These are phyloP conservation scores for Hypomontagnella monticulosa DNA, from an alignment of 495 filamentous ascomycete species.

Conservation along the genomic window DNA sequence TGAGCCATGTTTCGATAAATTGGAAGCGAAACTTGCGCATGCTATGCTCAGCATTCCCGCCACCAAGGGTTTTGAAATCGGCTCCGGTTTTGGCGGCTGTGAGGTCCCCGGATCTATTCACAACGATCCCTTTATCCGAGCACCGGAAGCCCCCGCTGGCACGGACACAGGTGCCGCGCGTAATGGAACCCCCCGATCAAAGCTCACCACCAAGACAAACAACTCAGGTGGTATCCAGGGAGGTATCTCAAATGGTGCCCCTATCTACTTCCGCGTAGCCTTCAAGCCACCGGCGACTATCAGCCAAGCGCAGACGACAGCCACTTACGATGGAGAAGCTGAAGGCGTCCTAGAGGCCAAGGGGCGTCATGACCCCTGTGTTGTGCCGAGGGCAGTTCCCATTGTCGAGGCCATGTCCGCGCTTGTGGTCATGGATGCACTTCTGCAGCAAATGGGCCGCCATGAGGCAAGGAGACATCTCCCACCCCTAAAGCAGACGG, in stretches of 20 bases:
- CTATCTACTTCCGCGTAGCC: conserved; percentile 92
- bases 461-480: conserved; percentile 60
- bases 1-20: conserved; percentile 95
- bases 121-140: conserved; percentile 85
- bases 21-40: conserved; percentile 92
- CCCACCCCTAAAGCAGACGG: conserved; percentile 37
- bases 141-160: conserved; percentile 54
- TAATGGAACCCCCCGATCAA: conserved; percentile 54
- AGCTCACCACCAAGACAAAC: conserved; percentile 90
- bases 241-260: conserved; percentile 93
- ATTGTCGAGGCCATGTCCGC: conserved; percentile 98
- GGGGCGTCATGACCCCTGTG: conserved; percentile 95
- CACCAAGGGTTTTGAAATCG: conserved; percentile 96
- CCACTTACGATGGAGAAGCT: conserved; percentile 74
- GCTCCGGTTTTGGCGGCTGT: conserved; percentile 90
- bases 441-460: conserved; percentile 84
- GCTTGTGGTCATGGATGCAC: conserved; percentile 89
- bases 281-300: conserved; percentile 99
- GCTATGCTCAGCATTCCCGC: conserved; percentile 98
- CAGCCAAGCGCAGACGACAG: conserved; percentile 87
- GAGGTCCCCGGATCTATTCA: conserved; percentile 89
- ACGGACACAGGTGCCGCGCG: conserved; percentile 49
- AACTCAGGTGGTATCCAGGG: conserved; percentile 97
- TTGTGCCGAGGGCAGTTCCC: conserved; percentile 91
- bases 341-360: conserved; percentile 89